Conservation (phyloP, 176 grass and related monocot genomes). For the Lolium rigidum region DNA sequence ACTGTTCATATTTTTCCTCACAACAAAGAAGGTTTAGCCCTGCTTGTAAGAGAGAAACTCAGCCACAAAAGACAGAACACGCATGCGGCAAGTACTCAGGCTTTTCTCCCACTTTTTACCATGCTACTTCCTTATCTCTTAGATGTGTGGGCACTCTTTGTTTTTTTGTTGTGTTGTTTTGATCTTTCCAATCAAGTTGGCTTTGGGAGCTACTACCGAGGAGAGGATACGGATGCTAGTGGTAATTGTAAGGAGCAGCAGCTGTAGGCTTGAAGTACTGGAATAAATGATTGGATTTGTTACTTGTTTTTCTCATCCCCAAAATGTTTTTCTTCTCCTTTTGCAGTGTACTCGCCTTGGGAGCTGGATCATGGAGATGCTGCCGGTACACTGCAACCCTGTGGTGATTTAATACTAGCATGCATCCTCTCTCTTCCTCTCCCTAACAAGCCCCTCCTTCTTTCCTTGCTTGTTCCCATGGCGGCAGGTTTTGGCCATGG, state of each 20-base stretch:
- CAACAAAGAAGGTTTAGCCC: background rate
- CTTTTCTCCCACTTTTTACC: slow-evolving; percentile 31
- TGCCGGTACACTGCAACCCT: slow-evolving; percentile 46
- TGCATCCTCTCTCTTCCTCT: slow-evolving; percentile 37
- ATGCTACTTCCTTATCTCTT: slow-evolving; percentile 30
- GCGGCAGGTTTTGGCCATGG: slow-evolving; percentile 30
- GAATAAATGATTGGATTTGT: slow-evolving; percentile 47
- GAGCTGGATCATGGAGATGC: slow-evolving; percentile 52
- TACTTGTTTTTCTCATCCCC: slow-evolving; percentile 44
- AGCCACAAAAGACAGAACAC: background rate
- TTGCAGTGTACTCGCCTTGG: slow-evolving; percentile 49
- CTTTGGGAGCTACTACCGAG: slow-evolving; percentile 38
- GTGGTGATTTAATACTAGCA: slow-evolving; percentile 27
- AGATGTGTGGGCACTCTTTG: background rate
- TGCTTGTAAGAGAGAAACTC: background rate
- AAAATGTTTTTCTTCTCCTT: slow-evolving; percentile 33
- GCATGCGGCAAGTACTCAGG: background rate
- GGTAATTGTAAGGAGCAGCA: slow-evolving; percentile 19
- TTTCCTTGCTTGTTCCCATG: slow-evolving; percentile 36
- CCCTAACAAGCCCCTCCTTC: background rate
- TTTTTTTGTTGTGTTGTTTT: slow-evolving; percentile 9
- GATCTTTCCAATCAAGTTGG: slow-evolving; percentile 41
- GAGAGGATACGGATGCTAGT: slow-evolving; percentile 32
- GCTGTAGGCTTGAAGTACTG: slow-evolving; percentile 32
- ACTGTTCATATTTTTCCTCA: background rate